Evolutionary conservation across 2,329 filamentous ascomycete genomes (phyloP), one percentile per base, ranked within the genome.

Genomic region (Cyclaneusma minus): DNA sequence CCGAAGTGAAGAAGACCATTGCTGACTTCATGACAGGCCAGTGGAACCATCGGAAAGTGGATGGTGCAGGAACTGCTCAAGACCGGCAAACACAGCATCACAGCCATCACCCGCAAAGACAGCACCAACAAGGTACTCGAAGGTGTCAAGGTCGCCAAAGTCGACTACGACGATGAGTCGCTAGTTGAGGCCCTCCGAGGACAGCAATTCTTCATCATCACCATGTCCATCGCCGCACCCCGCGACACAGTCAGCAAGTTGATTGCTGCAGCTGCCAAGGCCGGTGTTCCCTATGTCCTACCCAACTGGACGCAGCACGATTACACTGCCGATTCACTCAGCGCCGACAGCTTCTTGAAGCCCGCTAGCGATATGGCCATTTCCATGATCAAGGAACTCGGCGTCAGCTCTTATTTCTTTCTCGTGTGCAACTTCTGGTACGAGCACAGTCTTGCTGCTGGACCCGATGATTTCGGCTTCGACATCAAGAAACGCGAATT

Each of bases 161-260:
- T 70, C 11, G 52, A 62, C 39, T 64, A 64, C 34, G 44, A 50
- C 20, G 48, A 58, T 24, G 36, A 42, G 1, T 51, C 58, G 1
- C 39, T 74, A 6, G 50, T 64, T 1, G 40, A 44, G 1, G 66
- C 64, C 3, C 55, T 74, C 3, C 40, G 48, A 16, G 64, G 52
- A 30, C 64, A 73, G 32, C 56, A 74, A n/a, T 59, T 58, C 19
- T 49, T 74, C 3, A 50, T 71, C 35, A 69, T 73, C 28, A 67
- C 65, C 7, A 41, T 74, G 31, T 34, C 52, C 7, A 41, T 48
- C 0, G 34, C 24, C 0, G 64, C 61, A 0, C 51, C 62, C 0
- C 43, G 32, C 0, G 58, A 60, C 7, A 55, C 55, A 2, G 56
- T 68, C 22, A 40, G 38, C 28, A 62, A 62, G 33, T 49, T 74